Base-by-base conservation (phyloP, 2,329 filamentous ascomycete genomes). In the Penicillium sp. region DNA sequence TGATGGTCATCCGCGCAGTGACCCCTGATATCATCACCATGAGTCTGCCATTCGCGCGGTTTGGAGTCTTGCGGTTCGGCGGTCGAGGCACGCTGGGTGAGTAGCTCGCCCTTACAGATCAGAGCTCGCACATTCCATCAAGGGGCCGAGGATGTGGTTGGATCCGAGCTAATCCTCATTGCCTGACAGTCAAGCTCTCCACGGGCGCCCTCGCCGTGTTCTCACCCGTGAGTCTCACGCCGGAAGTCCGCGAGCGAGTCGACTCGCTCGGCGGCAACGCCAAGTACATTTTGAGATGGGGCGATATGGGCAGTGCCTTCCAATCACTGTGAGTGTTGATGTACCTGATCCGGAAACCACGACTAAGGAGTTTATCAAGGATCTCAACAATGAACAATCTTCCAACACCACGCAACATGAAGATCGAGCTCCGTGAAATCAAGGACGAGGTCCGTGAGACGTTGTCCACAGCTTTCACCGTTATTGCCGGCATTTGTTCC, bases 1-100 rank as follows among this genome's bases (percentile, higher is more conserved):
- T 93, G 54, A 94, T 95, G 85, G 88, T 95, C 51, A 91, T 95
- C 62, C 87, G 91, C 54, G 79, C 89, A 59, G 72, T 97, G 58
- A 87, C 86, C 1, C 86, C 87, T 11, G 84, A 85, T 56, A 78
- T 95, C 44, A 57, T 70, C 20, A 71, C 67, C n/a, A 63, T 71
- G 53, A 74, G 65, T 8, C 78, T 89, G 2, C 93, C 93, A 6
- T 98, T 98, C 70, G 70, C 80, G 42, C 86, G 93, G 38, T 87
- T 87, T 61, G 89, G 89, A 41, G 75, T 74, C 40, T 71, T 95
- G 61, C 88, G 88, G 63, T 77, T 98, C 60, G 93, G 93, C 46
- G 91, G 89, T 37, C 79, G 93, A 62, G 90, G 82, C 52, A 97
- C 93, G 4, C 75, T 96, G 49, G 85, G 87, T 90, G 73, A 63